phyloP scores from a whole-genome alignment of 2,329 filamentous ascomycete genomes.

The Curvularia lunata region DNA sequence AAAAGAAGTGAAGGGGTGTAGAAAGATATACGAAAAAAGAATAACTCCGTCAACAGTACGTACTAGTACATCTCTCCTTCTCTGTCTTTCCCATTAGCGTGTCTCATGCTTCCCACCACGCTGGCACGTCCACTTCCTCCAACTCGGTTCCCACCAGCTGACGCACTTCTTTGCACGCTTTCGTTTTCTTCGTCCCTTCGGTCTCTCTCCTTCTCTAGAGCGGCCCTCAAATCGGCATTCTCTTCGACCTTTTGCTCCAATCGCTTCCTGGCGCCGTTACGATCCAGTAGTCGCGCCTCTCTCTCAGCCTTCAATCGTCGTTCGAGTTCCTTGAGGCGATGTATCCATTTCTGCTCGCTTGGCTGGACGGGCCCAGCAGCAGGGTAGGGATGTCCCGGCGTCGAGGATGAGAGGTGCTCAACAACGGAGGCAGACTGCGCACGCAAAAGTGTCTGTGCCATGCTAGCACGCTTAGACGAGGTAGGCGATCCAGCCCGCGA shows the following conservation, averaged over 20 bases:
- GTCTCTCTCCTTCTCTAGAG: slow-evolving; percentile 65
- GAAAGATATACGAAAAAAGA: neutral
- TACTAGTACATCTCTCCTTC: slow-evolving; percentile 35
- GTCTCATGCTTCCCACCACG: slow-evolving; percentile 22
- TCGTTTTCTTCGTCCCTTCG: slow-evolving; percentile 30
- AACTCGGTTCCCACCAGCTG: slow-evolving; percentile 27
- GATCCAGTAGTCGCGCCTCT: slow-evolving; percentile 83
- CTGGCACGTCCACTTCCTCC: slow-evolving; percentile 31
- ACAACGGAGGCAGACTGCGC: slow-evolving; percentile 61
- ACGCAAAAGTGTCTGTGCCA: slow-evolving; percentile 61
- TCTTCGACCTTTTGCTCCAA: slow-evolving; percentile 77
- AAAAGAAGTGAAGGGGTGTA: slow-evolving; percentile 4
- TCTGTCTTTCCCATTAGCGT: slow-evolving; percentile 21
- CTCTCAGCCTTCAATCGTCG: slow-evolving; percentile 86
- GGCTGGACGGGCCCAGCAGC: slow-evolving; percentile 50
- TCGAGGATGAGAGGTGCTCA: slow-evolving; percentile 49
- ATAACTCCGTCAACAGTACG: slow-evolving; percentile 6
- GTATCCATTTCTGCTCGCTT: slow-evolving; percentile 79
- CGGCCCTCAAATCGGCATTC: slow-evolving; percentile 71
- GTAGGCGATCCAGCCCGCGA: slow-evolving; percentile 39
- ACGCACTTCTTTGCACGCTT: slow-evolving; percentile 24
- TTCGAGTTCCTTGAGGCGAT: slow-evolving; percentile 86
- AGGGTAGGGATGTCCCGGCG: slow-evolving; percentile 42
- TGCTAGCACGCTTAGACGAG: slow-evolving; percentile 51
- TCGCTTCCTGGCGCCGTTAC: slow-evolving; percentile 79